These are phyloP conservation scores for Saturnispora serradocipensis DNA, from an alignment of 805 yeast genomes.

Conservation along the genomic window DNA sequence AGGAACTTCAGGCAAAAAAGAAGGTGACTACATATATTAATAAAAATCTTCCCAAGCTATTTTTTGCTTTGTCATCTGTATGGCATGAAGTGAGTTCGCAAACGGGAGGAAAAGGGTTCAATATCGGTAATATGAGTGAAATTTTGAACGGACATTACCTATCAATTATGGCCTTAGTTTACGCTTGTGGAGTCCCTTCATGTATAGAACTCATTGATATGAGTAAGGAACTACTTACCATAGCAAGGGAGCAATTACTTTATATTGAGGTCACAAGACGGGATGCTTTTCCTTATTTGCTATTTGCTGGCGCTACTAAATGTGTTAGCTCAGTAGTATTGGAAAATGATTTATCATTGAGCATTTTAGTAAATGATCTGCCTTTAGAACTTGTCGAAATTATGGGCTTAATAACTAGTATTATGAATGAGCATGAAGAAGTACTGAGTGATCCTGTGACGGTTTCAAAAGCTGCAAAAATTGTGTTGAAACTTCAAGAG, in stretches of 20 bases:
- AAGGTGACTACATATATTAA: conserved; percentile 28
- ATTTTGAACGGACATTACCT: conserved; percentile 50
- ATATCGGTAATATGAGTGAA: conserved; percentile 45
- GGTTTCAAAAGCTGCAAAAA: conserved; percentile 1
- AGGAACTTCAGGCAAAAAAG: conserved; percentile 12
- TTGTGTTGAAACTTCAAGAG: background rate
- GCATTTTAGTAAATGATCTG: background rate
- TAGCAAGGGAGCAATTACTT: conserved; percentile 17
- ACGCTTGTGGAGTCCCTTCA: conserved; percentile 51
- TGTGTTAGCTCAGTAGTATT: conserved; percentile 4
- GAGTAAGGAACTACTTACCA: conserved; percentile 41
- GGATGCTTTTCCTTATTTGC: conserved; percentile 6
- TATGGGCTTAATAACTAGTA: background rate
- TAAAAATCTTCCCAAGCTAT: conserved; percentile 32
- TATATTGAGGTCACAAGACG: background rate
- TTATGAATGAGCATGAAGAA: conserved; percentile 6
- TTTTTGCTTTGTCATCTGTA: conserved; percentile 44
- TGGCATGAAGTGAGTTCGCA: conserved; percentile 34
- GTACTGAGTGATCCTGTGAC: background rate
- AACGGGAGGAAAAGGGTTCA: conserved; percentile 30
- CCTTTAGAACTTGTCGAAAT: conserved; percentile 2
- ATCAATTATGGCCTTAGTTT: conserved; percentile 46
- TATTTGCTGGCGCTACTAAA: conserved; percentile 10
- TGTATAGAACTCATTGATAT: conserved; percentile 43
- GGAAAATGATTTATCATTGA: conserved; percentile 8